phyloP scores from a whole-genome alignment of 352 stramenopile species.

The Phytophthora litchii region DNA sequence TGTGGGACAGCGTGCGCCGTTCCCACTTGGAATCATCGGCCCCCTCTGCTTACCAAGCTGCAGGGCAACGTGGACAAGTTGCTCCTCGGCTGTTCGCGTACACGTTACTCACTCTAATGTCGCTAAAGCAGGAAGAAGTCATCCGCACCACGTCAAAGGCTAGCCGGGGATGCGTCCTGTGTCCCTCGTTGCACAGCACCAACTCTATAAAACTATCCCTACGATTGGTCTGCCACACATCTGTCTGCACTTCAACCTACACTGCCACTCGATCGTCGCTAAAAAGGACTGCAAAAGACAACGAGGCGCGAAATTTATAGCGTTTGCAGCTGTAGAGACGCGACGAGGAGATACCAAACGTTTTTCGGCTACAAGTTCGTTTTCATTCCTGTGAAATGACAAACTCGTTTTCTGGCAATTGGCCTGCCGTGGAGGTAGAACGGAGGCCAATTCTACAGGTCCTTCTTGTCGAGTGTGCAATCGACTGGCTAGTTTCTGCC shows the following conservation, averaged over 20 bases:
- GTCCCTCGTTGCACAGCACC: conserved; percentile 19
- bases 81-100: conserved; percentile 28
- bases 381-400: background rate
- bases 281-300: conserved; percentile 24
- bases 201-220: conserved; percentile 31
- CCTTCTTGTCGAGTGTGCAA: conserved; percentile 21
- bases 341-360: conserved; percentile 15
- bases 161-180: conserved; percentile 10
- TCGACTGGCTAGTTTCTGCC: conserved; percentile 23
- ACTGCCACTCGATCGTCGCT: conserved; percentile 20
- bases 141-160: conserved; percentile 24
- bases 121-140: conserved; percentile 14
- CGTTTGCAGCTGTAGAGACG: conserved; percentile 24
- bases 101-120: conserved; percentile 29
- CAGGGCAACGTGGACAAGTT: conserved; percentile 11
- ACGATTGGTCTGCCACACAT: conserved; percentile 27
- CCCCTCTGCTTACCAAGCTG: conserved; percentile 7
- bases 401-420: too few relatives aligned
- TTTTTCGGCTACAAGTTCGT: conserved; percentile 2
- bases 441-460: background rate
- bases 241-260: conserved; percentile 33
- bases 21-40: conserved; percentile 12
- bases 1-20: conserved; percentile 1
- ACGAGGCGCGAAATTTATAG: conserved; percentile 14
- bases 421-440: too few relatives aligned